Evolutionary conservation across 257 asterid genomes (phyloP), one percentile per base, ranked within the genome.

Genomic region (Solanum okadae): DNA sequence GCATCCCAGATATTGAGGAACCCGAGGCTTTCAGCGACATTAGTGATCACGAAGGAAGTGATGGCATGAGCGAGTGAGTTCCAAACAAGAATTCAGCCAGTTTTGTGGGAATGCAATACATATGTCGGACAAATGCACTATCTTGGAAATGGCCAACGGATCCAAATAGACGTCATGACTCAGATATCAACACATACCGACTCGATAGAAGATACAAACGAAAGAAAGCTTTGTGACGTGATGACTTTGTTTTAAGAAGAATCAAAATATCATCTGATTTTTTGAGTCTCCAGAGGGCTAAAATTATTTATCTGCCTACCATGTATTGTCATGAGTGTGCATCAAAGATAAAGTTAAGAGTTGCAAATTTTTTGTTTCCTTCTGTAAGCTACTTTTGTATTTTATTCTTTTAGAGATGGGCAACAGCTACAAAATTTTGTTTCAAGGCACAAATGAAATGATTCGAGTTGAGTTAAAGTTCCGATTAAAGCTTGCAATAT

Each of bases 1-100:
- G 90, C 22, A 93, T 89, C 73, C 91, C 93, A 78, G 96, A 91
- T 83, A 93, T 83, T 31, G 87, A 88, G 83, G 93, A 88, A 87
- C 92, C 95, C 83, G 88, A 87, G 78, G 89, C 46, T 42, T 89
- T 90, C 38, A 89, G 93, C 31, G 96, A 92, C 72, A 37, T 93
- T 68, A 94, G 96, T 87, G 95, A 92, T 84, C 89, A 77, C 9
- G 95, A 92, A 87, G 89, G 84, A 86, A 82, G 86, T 87, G 94
- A 92, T 27, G 94, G 78, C 40, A 91, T 93, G 88, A 90, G 92
- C 35, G 94, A 94, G 86, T 93, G 85, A 90, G 46, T 82, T 46
- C 46, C 22, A 31, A 49, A 25, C 71, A 5, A 82, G 29, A 49
- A 49, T 10, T 82, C 86, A 49, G 20, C 44, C 71, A 18, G 71